Base-by-base conservation (phyloP, 345 rosid genomes). In the Populus deltoides region DNA sequence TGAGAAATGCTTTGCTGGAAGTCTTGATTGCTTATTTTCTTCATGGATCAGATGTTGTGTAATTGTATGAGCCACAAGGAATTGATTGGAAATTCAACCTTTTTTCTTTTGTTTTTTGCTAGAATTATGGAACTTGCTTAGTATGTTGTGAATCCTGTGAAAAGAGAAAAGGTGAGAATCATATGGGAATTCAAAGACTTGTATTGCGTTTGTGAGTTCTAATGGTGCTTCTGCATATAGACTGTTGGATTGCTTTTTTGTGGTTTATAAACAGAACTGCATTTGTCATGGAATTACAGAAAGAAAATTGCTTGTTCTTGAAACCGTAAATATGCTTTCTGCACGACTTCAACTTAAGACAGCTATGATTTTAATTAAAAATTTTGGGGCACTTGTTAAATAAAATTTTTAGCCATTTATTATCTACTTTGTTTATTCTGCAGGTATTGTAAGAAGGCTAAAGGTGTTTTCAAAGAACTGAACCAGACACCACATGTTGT, bases 371-470 rank as follows among this genome's bases (percentile, higher is more conserved):
- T 29, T 31, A 61, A 39, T 41, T 22, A 27, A 51, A 68, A 25
- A 7, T 8, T 2, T 51, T 31, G 35, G 9, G 41, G 25, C 25
- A 55, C 11, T 7, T 13, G 3, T 41, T 72, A 22, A 24, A 6
- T n/a, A 16, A 51, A 43, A 8, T 2, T 12, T 49, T 25, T 25
- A 65, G 71, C 17, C 43, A 43, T 69, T 66, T 15, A 41, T 45
- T 18, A 13, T 80, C 41, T 36, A 15, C 38, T 57, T 53, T 72
- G 43, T 12, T 16, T 70, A 39, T 38, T 80, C 33, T 79, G 84
- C 87, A 95, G 98, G 81, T 93, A 88, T 75, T 95, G 97, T 89
- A 87, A 73, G 82, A 91, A 73, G 86, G 97, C 97, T 6, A 95
- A 95, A 82, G 86, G 90, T 81, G 92, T 93, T 41, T 93, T 95